These are phyloP conservation scores for Gloeostereum incarnatum DNA, from an alignment of 768 basidiomycete genomes.

Conservation along the genomic window DNA sequence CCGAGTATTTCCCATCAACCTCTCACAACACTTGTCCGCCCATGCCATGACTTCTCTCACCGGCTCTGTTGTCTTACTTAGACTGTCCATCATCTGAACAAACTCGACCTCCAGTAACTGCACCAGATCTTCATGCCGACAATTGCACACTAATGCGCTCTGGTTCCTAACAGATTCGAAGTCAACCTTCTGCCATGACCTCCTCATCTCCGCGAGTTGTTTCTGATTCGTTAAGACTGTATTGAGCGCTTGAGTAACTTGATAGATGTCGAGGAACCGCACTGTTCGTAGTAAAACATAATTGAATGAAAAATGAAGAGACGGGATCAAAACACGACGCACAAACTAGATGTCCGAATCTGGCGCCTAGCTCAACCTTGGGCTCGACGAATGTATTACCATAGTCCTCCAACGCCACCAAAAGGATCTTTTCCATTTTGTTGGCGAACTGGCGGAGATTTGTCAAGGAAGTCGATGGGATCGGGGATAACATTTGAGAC, in stretches of 20 bases:
- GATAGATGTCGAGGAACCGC: conserved; percentile 87
- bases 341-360: conserved; percentile 88
- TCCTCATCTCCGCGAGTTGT: conserved; percentile 77
- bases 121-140: conserved; percentile 82
- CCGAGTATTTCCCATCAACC: conserved; percentile 66
- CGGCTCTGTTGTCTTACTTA: conserved; percentile 66
- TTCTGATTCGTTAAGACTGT: conserved; percentile 86
- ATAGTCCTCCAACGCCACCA: conserved; percentile 73
- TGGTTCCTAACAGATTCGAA: conserved; percentile 90
- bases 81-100: conserved; percentile 61
- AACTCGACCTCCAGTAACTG: conserved; percentile 84
- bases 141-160: conserved; percentile 89
- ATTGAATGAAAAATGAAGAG: conserved; percentile 3
- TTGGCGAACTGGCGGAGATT: conserved; percentile 75
- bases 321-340: conserved; percentile 32
- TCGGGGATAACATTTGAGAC: conserved; percentile 74
- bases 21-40: conserved; percentile 86
- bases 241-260: conserved; percentile 81
- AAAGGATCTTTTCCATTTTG: conserved; percentile 87
- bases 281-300: conserved; percentile 32
- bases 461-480: conserved; percentile 55
- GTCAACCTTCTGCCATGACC: conserved; percentile 83
- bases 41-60: conserved; percentile 84
- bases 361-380: conserved; percentile 83
- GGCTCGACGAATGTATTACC: conserved; percentile 88